Conservation (phyloP, 768 basidiomycete genomes). For the Butyriboletus loyo region DNA sequence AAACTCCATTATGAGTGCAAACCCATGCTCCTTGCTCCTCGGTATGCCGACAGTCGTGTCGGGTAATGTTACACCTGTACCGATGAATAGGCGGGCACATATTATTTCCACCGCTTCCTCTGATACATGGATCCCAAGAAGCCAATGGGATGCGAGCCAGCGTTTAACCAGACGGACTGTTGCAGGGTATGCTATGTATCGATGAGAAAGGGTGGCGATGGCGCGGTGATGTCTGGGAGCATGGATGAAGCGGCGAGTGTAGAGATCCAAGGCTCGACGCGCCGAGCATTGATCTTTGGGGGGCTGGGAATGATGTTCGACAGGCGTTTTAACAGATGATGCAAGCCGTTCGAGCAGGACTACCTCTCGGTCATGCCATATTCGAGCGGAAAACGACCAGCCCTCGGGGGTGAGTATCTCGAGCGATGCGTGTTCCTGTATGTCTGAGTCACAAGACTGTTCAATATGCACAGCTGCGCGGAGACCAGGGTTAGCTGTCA, state of each 20-base stretch:
- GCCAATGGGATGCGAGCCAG: slow-evolving; percentile 90
- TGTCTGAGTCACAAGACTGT: slow-evolving; percentile 47
- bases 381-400: slow-evolving; percentile 80
- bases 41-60: slow-evolving; percentile 50
- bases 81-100: slow-evolving; percentile 75
- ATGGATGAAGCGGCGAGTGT: slow-evolving; percentile 72
- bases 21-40: slow-evolving; percentile 74
- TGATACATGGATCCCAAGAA: slow-evolving; percentile 68
- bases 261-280: slow-evolving; percentile 52
- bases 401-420: slow-evolving; percentile 80
- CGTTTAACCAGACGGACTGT: slow-evolving; percentile 88
- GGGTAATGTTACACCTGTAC: slow-evolving; percentile 34
- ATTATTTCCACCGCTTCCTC: slow-evolving; percentile 84
- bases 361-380: slow-evolving; percentile 87
- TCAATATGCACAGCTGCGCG: slow-evolving; percentile 59
- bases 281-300: slow-evolving; percentile 52
- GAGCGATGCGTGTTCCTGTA: slow-evolving; percentile 66
- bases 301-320: slow-evolving; percentile 3
- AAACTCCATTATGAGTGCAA: slow-evolving; percentile 68
- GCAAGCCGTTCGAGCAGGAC: slow-evolving; percentile 71
- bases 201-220: slow-evolving; percentile 75
- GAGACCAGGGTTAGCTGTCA: slow-evolving; percentile 48
- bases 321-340: slow-evolving; percentile 36
- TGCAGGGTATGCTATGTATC: slow-evolving; percentile 72
- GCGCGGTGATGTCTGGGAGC: slow-evolving; percentile 84